phyloP scores from a whole-genome alignment of 208 protist genomes.

The Leishmania major region DNA sequence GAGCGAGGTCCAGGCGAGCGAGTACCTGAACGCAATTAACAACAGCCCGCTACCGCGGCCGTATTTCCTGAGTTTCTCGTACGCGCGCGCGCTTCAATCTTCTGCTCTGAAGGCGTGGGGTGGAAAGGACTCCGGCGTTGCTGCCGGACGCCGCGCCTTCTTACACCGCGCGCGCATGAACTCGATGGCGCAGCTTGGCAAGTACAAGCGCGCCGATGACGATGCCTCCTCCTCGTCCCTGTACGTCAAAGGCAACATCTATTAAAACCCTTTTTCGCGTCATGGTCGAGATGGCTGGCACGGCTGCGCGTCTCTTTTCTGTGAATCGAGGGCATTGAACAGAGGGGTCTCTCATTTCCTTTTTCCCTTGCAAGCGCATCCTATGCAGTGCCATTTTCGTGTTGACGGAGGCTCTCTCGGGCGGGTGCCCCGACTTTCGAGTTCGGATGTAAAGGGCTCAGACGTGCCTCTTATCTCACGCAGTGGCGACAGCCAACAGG shows the following conservation, averaged over 20 bases:
- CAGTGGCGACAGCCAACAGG: neutral
- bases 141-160: slow-evolving; percentile 55
- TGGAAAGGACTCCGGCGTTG: slow-evolving; percentile 72
- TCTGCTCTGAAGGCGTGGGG: slow-evolving; percentile 93
- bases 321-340: neutral
- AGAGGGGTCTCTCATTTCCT: neutral
- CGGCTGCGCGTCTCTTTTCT: neutral
- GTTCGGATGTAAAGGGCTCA: neutral
- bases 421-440: neutral
- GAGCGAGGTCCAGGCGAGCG: slow-evolving; percentile 95
- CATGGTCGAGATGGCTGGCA: neutral
- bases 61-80: slow-evolving; percentile 96
- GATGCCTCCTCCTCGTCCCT: slow-evolving; percentile 75
- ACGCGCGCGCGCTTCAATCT: slow-evolving; percentile 95
- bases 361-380: neutral
- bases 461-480: neutral
- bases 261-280: slow-evolving; percentile 35
- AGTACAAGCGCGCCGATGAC: slow-evolving; percentile 80
- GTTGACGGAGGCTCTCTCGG: neutral
- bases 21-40: slow-evolving; percentile 98
- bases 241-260: slow-evolving; percentile 89
- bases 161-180: slow-evolving; percentile 88
- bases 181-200: slow-evolving; percentile 74
- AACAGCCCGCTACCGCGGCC: slow-evolving; percentile 46
- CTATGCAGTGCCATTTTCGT: neutral